phyloP scores from a whole-genome alignment of 352 stramenopile genomes.

The Phytophthora capsici region DNA sequence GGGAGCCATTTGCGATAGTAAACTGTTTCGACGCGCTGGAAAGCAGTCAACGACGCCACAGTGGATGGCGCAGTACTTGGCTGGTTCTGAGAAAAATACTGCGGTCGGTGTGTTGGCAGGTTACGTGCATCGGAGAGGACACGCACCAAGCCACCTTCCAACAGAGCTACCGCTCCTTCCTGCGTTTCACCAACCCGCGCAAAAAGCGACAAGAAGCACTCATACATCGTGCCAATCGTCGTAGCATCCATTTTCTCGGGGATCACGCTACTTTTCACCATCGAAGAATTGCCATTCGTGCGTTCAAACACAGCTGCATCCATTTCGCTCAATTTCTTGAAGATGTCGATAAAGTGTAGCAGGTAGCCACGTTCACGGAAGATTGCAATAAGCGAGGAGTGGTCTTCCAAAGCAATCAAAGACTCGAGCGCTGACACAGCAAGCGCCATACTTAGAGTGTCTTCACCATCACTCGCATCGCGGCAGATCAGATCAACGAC shows the following conservation, averaged over 20 bases:
- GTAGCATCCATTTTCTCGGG: slow-evolving; percentile 58
- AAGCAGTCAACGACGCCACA: slow-evolving; percentile 45
- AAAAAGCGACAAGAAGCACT: slow-evolving; percentile 86
- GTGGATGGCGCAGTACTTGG: slow-evolving; percentile 41
- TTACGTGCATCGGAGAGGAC: slow-evolving; percentile 66
- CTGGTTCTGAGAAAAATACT: slow-evolving; percentile 51
- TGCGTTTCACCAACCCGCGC: slow-evolving; percentile 60
- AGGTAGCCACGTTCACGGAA: slow-evolving; percentile 82
- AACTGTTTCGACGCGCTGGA: slow-evolving; percentile 64
- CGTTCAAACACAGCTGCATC: slow-evolving; percentile 63
- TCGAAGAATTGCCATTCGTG: slow-evolving; percentile 37
- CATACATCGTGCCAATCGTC: slow-evolving; percentile 83
- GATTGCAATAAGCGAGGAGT: slow-evolving; percentile 54
- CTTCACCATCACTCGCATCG: slow-evolving; percentile 79
- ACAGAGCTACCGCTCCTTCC: slow-evolving; percentile 68
- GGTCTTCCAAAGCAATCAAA: slow-evolving; percentile 59
- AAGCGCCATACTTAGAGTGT: slow-evolving; percentile 83
- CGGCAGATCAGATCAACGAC: slow-evolving; percentile 76
- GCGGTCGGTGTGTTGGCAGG: slow-evolving; percentile 72
- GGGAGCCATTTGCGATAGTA: slow-evolving; percentile 86
- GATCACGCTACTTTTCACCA: slow-evolving; percentile 53
- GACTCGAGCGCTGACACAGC: slow-evolving; percentile 77
- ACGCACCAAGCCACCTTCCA: slow-evolving; percentile 77
- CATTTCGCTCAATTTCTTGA: slow-evolving; percentile 76
- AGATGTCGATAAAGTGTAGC: slow-evolving; percentile 82